Conservation (phyloP, 2,329 filamentous ascomycete species). For the Chrysoporthe puriensis region DNA sequence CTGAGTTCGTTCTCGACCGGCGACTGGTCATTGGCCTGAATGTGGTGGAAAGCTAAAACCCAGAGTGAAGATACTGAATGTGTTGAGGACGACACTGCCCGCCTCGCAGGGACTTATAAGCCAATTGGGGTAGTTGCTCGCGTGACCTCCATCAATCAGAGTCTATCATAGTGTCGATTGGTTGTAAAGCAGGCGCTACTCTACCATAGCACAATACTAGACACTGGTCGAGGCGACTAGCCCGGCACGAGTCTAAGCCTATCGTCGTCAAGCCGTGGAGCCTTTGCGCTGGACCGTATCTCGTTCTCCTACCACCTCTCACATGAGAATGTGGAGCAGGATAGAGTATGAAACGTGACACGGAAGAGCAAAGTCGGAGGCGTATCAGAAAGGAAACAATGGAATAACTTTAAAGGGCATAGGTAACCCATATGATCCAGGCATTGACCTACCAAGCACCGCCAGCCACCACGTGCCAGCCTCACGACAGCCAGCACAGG, state of each 20-base stretch:
- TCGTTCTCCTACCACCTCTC: too few relatives aligned
- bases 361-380: too few relatives aligned
- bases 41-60: background rate
- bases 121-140: background rate
- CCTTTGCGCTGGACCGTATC: background rate
- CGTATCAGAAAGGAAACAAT: too few relatives aligned
- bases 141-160: background rate
- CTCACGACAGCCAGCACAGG: background rate
- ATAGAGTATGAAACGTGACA: too few relatives aligned
- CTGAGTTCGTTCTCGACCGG: too few relatives aligned
- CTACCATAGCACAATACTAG: background rate
- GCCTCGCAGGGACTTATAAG: too few relatives aligned
- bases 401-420: too few relatives aligned
- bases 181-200: background rate
- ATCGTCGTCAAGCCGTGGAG: background rate
- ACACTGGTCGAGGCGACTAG: background rate
- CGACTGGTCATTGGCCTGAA: background rate
- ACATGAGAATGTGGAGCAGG: too few relatives aligned
- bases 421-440: too few relatives aligned
- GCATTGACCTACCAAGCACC: background rate
- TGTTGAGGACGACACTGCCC: too few relatives aligned
- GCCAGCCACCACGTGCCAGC: background rate
- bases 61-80: background rate
- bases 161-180: background rate
- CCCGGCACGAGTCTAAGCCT: background rate